Conservation (phyloP, 2,329 filamentous ascomycete species). For the Paradendryphiella salina region DNA sequence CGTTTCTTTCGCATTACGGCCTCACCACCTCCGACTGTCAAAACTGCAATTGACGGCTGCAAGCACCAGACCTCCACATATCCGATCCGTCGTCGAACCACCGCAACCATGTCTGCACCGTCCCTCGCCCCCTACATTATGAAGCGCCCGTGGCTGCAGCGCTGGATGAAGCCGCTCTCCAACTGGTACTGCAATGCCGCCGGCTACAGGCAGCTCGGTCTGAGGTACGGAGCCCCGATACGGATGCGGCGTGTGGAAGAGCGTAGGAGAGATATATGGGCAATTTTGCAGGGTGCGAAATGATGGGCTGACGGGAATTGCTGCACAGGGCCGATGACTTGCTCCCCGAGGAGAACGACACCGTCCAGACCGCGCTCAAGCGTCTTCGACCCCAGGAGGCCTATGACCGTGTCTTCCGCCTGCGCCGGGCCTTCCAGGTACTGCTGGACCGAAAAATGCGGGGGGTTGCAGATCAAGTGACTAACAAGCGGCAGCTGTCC, state of each 20-base stretch:
- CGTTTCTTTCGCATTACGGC: conserved; percentile 27
- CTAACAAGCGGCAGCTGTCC: conserved; percentile 59
- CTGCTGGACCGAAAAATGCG: conserved; percentile 8
- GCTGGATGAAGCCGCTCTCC: conserved; percentile 77
- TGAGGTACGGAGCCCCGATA: conserved; percentile 66
- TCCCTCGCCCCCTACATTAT: conserved; percentile 75
- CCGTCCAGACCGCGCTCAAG: conserved; percentile 84
- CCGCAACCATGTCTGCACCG: conserved; percentile 66
- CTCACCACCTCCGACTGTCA: conserved; percentile 24
- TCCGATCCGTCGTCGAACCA: conserved; percentile 21
- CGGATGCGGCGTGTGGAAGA: not conserved
- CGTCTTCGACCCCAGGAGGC: conserved; percentile 86
- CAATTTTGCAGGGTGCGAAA: conserved; percentile 9
- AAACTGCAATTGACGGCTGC: conserved; percentile 34
- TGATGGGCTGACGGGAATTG: conserved; percentile 38
- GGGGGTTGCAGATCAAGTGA: not conserved
- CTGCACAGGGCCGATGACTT: conserved; percentile 82
- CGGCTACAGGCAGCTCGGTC: conserved; percentile 89
- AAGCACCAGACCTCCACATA: conserved; percentile 31
- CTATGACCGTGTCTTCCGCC: conserved; percentile 96
- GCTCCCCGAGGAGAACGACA: conserved; percentile 88
- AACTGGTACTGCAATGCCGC: conserved; percentile 87
- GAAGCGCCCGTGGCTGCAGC: conserved; percentile 83
- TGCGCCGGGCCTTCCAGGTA: conserved; percentile 93
- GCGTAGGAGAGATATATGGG: not conserved